Percentiles rank a stretch among this genome's conserved stretches.
Conservation (phyloP, 371 early-diverging fungal genomes). For the Dipsacomyces acuminosporus region DNA sequence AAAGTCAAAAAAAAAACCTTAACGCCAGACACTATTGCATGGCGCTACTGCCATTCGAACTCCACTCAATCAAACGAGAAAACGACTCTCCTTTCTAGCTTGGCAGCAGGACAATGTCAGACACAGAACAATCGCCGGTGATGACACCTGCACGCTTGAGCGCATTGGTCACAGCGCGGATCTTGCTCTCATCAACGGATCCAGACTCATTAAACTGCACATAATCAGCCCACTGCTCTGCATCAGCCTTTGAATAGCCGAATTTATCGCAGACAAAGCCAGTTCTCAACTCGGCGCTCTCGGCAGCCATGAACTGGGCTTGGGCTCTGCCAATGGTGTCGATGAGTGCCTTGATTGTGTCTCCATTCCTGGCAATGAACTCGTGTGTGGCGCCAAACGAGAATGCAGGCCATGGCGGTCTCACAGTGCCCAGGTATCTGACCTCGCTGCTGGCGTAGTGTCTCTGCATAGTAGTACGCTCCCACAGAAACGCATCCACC, state of each 20-base stretch:
- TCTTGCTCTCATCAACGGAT: constrained; percentile 33
- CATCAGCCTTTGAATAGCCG: constrained; percentile 61
- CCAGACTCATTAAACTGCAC: constrained; percentile 57
- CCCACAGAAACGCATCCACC: constrained; percentile 83
- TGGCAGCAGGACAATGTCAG: constrained; percentile 18
- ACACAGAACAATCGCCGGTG: background rate
- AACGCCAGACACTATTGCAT: too few species aligned
- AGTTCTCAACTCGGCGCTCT: constrained; percentile 51
- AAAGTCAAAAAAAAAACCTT: too few species aligned
- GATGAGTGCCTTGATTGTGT: constrained; percentile 47
- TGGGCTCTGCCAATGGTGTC: constrained; percentile 51
- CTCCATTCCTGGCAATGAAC: constrained; percentile 42
- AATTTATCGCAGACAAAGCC: constrained; percentile 55
- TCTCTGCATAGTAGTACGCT: constrained; percentile 77
- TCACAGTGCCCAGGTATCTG: constrained; percentile 65
- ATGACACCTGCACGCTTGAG: constrained; percentile 25
- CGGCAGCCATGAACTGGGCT: constrained; percentile 49
- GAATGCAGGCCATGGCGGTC: constrained; percentile 89
- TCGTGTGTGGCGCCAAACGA: constrained; percentile 64
- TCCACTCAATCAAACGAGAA: background rate
- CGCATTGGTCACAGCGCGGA: constrained; percentile 10
- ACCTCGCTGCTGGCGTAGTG: constrained; percentile 70
- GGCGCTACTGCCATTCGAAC: too few species aligned
- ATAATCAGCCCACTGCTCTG: constrained; percentile 64
- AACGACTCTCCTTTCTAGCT: background rate